phyloP scores from a whole-genome alignment of 1,139 yeast species.

The Suhomyces maxii region DNA sequence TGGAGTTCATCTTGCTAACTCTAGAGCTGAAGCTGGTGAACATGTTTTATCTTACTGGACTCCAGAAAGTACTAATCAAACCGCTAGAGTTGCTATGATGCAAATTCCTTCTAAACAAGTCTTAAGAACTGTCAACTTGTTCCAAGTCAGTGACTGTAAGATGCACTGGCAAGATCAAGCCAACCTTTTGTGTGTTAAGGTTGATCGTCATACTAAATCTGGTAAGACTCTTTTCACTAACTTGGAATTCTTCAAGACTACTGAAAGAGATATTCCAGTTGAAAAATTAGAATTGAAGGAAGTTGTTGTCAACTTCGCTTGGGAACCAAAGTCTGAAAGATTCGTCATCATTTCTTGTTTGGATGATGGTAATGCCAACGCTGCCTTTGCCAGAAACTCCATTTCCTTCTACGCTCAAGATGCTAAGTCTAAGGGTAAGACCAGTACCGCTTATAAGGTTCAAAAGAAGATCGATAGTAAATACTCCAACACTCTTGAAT shows the following conservation, averaged over 20 bases:
- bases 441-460: conserved; percentile 34
- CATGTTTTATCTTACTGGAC: conserved; percentile 92
- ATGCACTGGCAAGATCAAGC: conserved; percentile 95
- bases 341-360: conserved; percentile 76
- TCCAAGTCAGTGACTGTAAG: conserved; percentile 90
- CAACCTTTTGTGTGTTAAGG: conserved; percentile 85
- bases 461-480: conserved; percentile 58
- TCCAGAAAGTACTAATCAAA: conserved; percentile 88
- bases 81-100: conserved; percentile 92
- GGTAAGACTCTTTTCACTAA: conserved; percentile 90
- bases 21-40: conserved; percentile 53
- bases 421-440: conserved; percentile 26
- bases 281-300: conserved; percentile 94
- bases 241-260: conserved; percentile 85
- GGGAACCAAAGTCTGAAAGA: conserved; percentile 94
- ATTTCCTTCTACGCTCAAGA: conserved; percentile 86
- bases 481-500: conserved; percentile 70
- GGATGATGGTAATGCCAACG: conserved; percentile 61
- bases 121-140: conserved; percentile 86
- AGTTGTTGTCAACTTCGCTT: conserved; percentile 81
- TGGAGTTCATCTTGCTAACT: conserved; percentile 64
- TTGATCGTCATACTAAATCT: conserved; percentile 95
- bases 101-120: conserved; percentile 83
- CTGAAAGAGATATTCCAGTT: conserved; percentile 90
- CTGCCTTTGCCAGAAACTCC: conserved; percentile 69